These are phyloP conservation scores for Lentinus polychrous DNA, from an alignment of 1,284 basidiomycete species.

Conservation along the genomic window DNA sequence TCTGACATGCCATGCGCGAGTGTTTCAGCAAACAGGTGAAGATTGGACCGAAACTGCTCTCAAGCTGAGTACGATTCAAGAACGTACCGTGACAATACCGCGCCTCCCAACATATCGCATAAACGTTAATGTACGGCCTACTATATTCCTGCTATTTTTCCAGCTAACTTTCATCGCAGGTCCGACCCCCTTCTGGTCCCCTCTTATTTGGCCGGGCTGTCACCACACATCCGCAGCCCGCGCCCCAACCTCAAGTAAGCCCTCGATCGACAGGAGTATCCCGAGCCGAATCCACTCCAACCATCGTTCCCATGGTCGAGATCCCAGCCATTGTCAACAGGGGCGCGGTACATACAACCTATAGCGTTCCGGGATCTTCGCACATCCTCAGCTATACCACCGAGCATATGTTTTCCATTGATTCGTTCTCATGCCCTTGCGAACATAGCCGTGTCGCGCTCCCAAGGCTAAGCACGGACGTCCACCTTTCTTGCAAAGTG, in stretches of 20 bases:
- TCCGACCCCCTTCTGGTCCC: no score
- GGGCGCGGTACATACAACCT: slow-evolving; percentile 43
- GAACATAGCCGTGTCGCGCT: slow-evolving; percentile 41
- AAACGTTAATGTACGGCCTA: slow-evolving; percentile 16
- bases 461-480: slow-evolving; percentile 27
- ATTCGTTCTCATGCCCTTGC: slow-evolving; percentile 39
- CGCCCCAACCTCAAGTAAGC: background rate
- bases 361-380: slow-evolving; percentile 38
- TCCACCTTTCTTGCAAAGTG: slow-evolving; percentile 23
- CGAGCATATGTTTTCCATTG: slow-evolving; percentile 47
- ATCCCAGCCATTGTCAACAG: background rate
- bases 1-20: slow-evolving; percentile 48
- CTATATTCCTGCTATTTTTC: slow-evolving; percentile 9
- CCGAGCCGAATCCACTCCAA: background rate
- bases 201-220: background rate
- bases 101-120: slow-evolving; percentile 7
- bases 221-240: background rate
- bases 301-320: background rate
- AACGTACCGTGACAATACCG: slow-evolving; percentile 13
- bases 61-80: slow-evolving; percentile 43
- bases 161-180: no score
- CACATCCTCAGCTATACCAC: slow-evolving; percentile 46
- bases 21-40: slow-evolving; percentile 53
- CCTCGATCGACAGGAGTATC: background rate
- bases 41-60: slow-evolving; percentile 44